These are phyloP conservation scores for Cephalotrichum gorgonifer DNA, from an alignment of 2,329 filamentous ascomycete species.

Conservation along the genomic window DNA sequence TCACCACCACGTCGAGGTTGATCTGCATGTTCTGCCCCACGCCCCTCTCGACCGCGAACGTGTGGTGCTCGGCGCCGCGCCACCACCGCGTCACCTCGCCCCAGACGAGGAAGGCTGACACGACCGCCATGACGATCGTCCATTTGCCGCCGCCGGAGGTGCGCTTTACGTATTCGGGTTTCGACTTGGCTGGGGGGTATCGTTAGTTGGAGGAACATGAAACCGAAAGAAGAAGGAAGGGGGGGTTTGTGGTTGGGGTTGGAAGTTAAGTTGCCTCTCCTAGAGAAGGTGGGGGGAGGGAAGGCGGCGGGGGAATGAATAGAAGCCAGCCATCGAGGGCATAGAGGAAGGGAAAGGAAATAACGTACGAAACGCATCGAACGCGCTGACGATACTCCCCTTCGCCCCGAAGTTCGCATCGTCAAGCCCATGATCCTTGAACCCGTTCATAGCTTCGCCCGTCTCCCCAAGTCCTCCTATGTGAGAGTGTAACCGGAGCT, in stretches of 20 bases:
- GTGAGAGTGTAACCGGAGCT: background rate
- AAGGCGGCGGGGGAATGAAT: background rate
- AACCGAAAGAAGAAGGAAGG: background rate
- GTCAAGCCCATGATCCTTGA: slow-evolving; percentile 51
- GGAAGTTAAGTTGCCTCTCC: background rate
- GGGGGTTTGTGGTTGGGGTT: background rate
- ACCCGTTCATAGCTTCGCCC: slow-evolving; percentile 63
- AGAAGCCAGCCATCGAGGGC: too few species aligned
- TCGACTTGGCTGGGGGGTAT: slow-evolving; percentile 69
- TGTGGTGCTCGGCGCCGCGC: slow-evolving; percentile 72
- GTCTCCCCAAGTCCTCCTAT: background rate
- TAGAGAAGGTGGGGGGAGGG: background rate
- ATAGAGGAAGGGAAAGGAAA: too few species aligned
- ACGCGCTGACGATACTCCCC: slow-evolving; percentile 65
- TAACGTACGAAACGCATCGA: slow-evolving; percentile 94
- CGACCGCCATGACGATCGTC: slow-evolving; percentile 70
- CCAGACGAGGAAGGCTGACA: slow-evolving; percentile 67
- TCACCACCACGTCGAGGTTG: slow-evolving; percentile 87
- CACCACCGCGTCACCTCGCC: slow-evolving; percentile 77
- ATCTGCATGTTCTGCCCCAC: slow-evolving; percentile 82
- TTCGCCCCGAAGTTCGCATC: slow-evolving; percentile 75
- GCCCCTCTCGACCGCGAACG: slow-evolving; percentile 88
- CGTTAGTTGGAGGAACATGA: background rate
- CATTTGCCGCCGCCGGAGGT: slow-evolving; percentile 86
- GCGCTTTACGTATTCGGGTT: slow-evolving; percentile 79